A percentile compares a stretch with the other conserved stretches of the same genome.
Conservation (phyloP, 805 yeast species). For the Grigorovia yakushimaensis region DNA sequence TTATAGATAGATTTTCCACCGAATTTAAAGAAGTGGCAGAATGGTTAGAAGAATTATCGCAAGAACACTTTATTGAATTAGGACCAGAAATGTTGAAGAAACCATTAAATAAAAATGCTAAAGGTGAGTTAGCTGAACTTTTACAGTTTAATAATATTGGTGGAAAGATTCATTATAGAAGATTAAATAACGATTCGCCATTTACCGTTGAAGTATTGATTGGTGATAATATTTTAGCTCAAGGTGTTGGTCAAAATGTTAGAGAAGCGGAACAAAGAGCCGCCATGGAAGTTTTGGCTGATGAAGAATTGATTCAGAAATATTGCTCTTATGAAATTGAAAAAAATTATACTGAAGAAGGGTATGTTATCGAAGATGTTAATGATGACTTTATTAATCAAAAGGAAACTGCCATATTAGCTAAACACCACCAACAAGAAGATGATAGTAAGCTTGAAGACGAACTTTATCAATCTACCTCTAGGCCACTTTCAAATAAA, state of each 20-base stretch:
- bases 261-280: constrained; percentile 74
- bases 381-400: too few species aligned
- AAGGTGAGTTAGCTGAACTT: constrained; percentile 56
- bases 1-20: constrained; percentile 34
- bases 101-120: constrained; percentile 50
- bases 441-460: too few species aligned
- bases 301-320: constrained; percentile 45
- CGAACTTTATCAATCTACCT: too few species aligned
- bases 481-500: too few species aligned
- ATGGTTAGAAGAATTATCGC: constrained; percentile 44
- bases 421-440: too few species aligned
- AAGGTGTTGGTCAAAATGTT: constrained; percentile 52
- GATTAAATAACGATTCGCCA: constrained; percentile 26
- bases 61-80: constrained; percentile 10
- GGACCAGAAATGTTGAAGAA: constrained; percentile 12
- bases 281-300: constrained; percentile 62
- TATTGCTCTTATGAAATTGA: constrained; percentile 25
- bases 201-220: constrained; percentile 55
- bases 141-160: constrained; percentile 33
- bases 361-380: neutral
- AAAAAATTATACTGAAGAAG: neutral
- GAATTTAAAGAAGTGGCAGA: constrained; percentile 37
- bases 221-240: constrained; percentile 47
- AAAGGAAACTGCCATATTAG: too few species aligned
- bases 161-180: constrained; percentile 13